A percentile compares a stretch with the other conserved stretches of the same genome.
phyloP scores from a whole-genome alignment of 1,284 basidiomycete genomes.

The Papiliotrema nemorosa region DNA sequence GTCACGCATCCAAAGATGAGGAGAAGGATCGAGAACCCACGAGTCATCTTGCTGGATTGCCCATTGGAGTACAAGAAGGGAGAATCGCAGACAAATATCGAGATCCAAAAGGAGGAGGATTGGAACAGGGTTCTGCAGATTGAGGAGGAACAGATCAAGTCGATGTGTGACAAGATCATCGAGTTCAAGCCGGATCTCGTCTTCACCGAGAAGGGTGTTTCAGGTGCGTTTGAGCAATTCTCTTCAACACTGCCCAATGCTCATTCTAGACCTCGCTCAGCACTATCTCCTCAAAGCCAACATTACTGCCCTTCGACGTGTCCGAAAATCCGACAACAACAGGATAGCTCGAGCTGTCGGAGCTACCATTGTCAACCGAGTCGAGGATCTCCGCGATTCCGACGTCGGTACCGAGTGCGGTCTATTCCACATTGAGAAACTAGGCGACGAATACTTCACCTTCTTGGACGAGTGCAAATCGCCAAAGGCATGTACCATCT shows the following conservation, averaged over 20 bases:
- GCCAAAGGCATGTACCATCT: conserved; percentile 98
- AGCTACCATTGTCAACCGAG: conserved; percentile 93
- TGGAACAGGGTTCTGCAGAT: conserved; percentile 92
- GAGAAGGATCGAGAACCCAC: conserved; percentile 81
- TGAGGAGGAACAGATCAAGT: conserved; percentile 95
- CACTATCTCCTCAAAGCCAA: conserved; percentile 85
- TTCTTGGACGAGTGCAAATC: conserved; percentile 87
- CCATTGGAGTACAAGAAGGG: conserved; percentile 99
- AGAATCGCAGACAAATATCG: conserved; percentile 97
- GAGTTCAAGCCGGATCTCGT: conserved; percentile 94
- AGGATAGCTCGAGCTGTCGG: conserved; percentile 93
- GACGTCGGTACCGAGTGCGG: conserved; percentile 93
- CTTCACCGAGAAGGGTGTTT: conserved; percentile 97
- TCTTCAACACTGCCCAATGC: background rate
- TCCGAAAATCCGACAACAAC: conserved; percentile 98
- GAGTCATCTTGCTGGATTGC: conserved; percentile 90
- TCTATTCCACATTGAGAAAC: conserved; percentile 92
- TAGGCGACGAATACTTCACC: conserved; percentile 98
- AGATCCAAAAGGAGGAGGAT: conserved; percentile 90
- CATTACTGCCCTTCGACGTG: conserved; percentile 86
- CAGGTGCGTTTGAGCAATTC: conserved; percentile 56
- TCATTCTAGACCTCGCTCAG: conserved; percentile 76
- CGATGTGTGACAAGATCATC: conserved; percentile 78
- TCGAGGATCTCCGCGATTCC: conserved; percentile 87
- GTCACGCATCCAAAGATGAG: conserved; percentile 98